phyloP scores from a whole-genome alignment of 2,329 filamentous ascomycete species.

The Ambrosiella beaveri region DNA sequence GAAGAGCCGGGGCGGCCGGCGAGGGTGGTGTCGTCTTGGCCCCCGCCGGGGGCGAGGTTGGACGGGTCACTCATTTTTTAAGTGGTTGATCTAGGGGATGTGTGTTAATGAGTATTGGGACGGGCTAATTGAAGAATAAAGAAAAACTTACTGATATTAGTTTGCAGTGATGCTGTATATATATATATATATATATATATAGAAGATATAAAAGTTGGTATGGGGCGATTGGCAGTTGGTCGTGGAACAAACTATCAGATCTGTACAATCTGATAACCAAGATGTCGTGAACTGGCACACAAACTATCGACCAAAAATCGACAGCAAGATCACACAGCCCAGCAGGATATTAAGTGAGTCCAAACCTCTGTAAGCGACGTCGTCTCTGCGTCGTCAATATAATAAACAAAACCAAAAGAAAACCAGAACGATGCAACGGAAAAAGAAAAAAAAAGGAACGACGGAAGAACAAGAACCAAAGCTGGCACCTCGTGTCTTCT shows the following conservation, averaged over 20 bases:
- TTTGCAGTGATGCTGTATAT: background rate
- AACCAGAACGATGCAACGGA: background rate
- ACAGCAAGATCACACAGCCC: background rate
- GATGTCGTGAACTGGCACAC: background rate
- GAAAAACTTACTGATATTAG: background rate
- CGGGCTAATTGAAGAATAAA: background rate
- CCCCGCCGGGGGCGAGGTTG: background rate
- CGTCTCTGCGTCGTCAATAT: background rate
- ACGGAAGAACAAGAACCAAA: background rate
- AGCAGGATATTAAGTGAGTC: background rate
- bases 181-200: background rate
- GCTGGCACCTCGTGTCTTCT: background rate
- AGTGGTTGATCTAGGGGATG: background rate
- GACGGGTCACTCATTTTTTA: slow-evolving; percentile 4
- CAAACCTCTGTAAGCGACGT: background rate
- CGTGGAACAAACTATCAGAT: background rate
- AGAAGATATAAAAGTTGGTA: background rate
- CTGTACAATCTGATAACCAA: background rate
- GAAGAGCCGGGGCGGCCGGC: slow-evolving; percentile 1
- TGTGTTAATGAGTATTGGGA: background rate
- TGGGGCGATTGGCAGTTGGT: background rate
- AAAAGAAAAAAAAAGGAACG: background rate
- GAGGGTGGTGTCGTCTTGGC: slow-evolving; percentile 1
- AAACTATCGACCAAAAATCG: background rate
- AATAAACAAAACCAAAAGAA: background rate